These are phyloP conservation scores for Xylariaceae sp. DNA, from an alignment of 2,329 filamentous ascomycete genomes.

Conservation along the genomic window DNA sequence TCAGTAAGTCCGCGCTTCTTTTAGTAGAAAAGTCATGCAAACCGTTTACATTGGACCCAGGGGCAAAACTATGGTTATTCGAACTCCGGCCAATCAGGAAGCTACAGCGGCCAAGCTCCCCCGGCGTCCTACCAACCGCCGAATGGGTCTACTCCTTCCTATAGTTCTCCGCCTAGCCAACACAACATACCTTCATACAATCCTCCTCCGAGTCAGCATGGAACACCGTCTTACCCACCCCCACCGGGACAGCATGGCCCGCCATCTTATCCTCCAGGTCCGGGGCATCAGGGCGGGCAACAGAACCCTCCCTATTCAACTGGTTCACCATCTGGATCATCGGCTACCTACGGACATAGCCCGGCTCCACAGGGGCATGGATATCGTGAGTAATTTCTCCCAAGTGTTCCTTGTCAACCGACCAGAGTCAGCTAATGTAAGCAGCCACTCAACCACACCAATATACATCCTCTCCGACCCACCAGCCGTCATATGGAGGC, in stretches of 20 bases:
- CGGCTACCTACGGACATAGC: conserved; percentile 40
- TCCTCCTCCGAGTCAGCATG: conserved; percentile 33
- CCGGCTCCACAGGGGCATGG: conserved; percentile 37
- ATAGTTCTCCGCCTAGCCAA: conserved; percentile 38
- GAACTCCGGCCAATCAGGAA: conserved; percentile 57
- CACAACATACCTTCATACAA: conserved; percentile 36
- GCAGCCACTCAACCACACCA: conserved; percentile 39
- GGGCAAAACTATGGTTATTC: conserved; percentile 69
- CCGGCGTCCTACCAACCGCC: conserved; percentile 63
- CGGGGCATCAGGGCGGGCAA: conserved; percentile 34
- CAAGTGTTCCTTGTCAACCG: background rate
- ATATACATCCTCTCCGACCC: conserved; percentile 36
- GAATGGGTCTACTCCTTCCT: conserved; percentile 36
- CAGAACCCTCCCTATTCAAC: conserved; percentile 34
- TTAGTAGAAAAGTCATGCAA: background rate
- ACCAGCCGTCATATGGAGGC: conserved; percentile 37
- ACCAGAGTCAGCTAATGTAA: conserved; percentile 17
- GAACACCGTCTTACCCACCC: conserved; percentile 30
- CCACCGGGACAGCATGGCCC: conserved; percentile 29
- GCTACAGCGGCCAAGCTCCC: conserved; percentile 68
- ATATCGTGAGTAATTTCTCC: conserved; percentile 36
- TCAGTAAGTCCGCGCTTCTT: conserved; percentile 46
- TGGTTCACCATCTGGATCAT: conserved; percentile 26
- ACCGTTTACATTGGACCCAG: conserved; percentile 37
- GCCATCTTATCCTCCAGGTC: conserved; percentile 30